Evolutionary conservation across 176 grass and related monocot genomes (phyloP).

Genomic region (Cocos nucifera): DNA sequence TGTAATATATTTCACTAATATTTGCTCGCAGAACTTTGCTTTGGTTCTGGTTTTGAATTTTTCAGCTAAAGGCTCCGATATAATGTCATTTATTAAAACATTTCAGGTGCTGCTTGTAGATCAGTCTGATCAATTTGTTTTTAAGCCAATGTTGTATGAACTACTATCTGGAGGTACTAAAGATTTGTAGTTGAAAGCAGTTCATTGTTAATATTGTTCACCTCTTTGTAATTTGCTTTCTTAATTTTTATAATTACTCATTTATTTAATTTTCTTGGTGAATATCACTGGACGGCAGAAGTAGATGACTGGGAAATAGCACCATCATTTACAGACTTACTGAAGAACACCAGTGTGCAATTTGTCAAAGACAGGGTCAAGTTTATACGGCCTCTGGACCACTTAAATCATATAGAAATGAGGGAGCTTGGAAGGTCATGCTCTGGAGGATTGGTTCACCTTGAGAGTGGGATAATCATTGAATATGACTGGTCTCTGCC

Average conservation of each 20-base stretch:
- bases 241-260: background rate
- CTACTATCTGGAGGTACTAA: constrained; percentile 74
- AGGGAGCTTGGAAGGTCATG: constrained; percentile 34
- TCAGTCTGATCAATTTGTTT: constrained; percentile 97
- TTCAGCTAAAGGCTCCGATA: too few relatives aligned
- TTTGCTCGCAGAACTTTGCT: too few relatives aligned
- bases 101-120: constrained; percentile 79
- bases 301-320: constrained; percentile 97
- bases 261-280: background rate
- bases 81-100: background rate
- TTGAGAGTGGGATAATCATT: constrained; percentile 78
- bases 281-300: constrained; percentile 47
- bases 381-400: constrained; percentile 65
- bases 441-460: constrained; percentile 67
- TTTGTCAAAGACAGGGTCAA: constrained; percentile 85
- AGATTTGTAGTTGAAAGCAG: constrained; percentile 13
- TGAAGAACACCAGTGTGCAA: constrained; percentile 67
- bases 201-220: constrained; percentile 12
- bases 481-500: constrained; percentile 87
- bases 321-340: constrained; percentile 68
- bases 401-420: constrained; percentile 29
- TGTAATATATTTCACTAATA: too few relatives aligned
- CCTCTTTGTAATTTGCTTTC: background rate
- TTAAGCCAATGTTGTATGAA: constrained; percentile 92
- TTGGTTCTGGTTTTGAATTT: too few relatives aligned